Conservation (phyloP, 352 stramenopile genomes). For the Thraustochytrium sp. region DNA sequence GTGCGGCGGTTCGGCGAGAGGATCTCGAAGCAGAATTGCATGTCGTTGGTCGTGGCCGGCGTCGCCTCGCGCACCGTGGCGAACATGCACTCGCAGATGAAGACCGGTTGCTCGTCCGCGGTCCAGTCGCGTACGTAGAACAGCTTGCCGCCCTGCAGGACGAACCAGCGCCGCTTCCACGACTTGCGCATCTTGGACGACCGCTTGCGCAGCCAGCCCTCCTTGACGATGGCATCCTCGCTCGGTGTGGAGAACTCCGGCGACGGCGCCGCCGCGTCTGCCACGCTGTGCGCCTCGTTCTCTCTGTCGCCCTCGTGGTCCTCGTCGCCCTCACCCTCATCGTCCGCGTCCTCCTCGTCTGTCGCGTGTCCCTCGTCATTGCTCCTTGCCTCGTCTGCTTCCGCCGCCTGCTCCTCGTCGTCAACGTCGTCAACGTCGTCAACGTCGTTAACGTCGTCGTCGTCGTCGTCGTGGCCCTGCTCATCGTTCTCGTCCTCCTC, state of each 20-base stretch:
- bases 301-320: background rate
- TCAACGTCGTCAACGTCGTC: background rate
- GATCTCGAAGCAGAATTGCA: constrained; percentile 41
- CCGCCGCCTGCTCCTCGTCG: no score
- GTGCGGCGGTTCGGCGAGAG: constrained; percentile 33
- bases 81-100: constrained; percentile 37
- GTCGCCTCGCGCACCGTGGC: constrained; percentile 29
- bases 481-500: no score
- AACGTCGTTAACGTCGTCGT: background rate
- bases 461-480: background rate
- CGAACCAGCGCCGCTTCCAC: constrained; percentile 44
- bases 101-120: background rate
- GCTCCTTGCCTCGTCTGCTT: no score
- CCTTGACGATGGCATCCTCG: background rate
- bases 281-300: background rate
- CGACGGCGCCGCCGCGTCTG: background rate
- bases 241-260: background rate
- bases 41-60: background rate
- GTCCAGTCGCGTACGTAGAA: constrained; percentile 34
- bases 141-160: constrained; percentile 16
- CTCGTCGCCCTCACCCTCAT: background rate
- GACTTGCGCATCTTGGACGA: constrained; percentile 39
- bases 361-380: background rate
- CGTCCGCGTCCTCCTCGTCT: background rate
- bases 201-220: constrained; percentile 39